Base-by-base conservation (phyloP, 1,284 basidiomycete species). In the Apiotrichum mycotoxinovorans region DNA sequence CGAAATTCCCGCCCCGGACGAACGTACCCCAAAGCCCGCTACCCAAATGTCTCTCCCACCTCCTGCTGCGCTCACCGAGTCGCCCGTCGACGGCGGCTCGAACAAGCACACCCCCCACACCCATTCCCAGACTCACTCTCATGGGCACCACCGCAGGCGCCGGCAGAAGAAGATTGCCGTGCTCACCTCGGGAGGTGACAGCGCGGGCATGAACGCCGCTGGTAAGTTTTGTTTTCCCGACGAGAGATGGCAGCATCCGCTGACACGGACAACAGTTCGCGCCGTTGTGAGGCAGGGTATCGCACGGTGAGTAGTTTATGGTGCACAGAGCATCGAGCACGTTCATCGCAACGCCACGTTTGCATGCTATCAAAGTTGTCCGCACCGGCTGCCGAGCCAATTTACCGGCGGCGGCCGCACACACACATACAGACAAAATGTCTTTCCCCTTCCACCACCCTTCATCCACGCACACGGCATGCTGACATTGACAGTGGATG, bases 141-240 rank as follows among this genome's bases (percentile, higher is more conserved):
- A 20, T 15, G 7, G 9, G 35, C 11, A 14, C 9, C 35, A 20
- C 40, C 40, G 20, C 40, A 41, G 14, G 33, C 46, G 46, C 37
- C 52, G 49, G 34, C 55, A 54, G 40, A 46, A 37, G 23, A 79
- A 79, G 68, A 89, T 92, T 82, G 94, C 93, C 7, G 88, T 97
- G 52, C 85, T 98, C 69, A 98, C 95, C 3, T 92, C 89, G 0
- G 96, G 95, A 57, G 95, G 96, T 68, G 95, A 98, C 81, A 91
- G 89, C 75, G 93, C 96, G 46, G 95, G 90, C 67, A 93, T 95
- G 92, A 96, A 96, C 74, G 91, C 93, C 35, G 91, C 88, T 52
- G 76, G 76, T 76, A 54, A 66, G 72, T 62, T 14, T 17, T 14
- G 22, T 35, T 17, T 15, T 5, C 11, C 9, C 10, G 18, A 12